These are phyloP conservation scores for Vigna angularis DNA, from an alignment of 306 rosid species.

Conservation along the genomic window DNA sequence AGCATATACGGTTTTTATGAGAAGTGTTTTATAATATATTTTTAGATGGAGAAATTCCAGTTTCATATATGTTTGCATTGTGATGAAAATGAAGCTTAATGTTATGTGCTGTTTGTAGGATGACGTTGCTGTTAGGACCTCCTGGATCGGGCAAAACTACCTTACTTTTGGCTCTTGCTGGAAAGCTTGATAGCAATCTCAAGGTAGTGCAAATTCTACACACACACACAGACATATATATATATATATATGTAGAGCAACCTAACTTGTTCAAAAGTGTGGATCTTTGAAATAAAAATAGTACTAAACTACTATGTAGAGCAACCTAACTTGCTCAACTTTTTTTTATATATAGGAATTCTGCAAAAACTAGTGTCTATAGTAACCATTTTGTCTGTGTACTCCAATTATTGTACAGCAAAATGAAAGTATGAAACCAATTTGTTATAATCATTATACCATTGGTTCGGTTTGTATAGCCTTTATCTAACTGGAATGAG, in stretches of 20 bases:
- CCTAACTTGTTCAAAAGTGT: too few relatives aligned
- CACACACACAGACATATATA: too few relatives aligned
- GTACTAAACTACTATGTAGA: background rate
- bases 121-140: conserved; percentile 89
- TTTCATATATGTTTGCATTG: conserved; percentile 46
- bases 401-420: background rate
- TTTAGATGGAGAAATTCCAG: conserved; percentile 34
- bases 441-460: conserved; percentile 3
- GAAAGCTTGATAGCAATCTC: conserved; percentile 71
- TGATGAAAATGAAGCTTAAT: background rate
- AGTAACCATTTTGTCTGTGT: background rate
- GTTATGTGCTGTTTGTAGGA: conserved; percentile 51
- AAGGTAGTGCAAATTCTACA: conserved; percentile 50
- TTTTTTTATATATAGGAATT: background rate
- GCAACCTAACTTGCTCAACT: background rate
- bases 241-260: too few relatives aligned
- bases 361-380: background rate
- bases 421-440: background rate
- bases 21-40: background rate
- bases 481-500: background rate
- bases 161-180: conserved; percentile 78
- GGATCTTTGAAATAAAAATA: conserved; percentile 13
- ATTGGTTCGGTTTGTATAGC: background rate
- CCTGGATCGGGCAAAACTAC: conserved; percentile 88
- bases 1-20: background rate